A percentile compares a stretch with the other conserved stretches of the same genome.
These are phyloP conservation scores for Artemisia tridentata DNA, from an alignment of 129 eudicot genomes.

Conservation along the genomic window DNA sequence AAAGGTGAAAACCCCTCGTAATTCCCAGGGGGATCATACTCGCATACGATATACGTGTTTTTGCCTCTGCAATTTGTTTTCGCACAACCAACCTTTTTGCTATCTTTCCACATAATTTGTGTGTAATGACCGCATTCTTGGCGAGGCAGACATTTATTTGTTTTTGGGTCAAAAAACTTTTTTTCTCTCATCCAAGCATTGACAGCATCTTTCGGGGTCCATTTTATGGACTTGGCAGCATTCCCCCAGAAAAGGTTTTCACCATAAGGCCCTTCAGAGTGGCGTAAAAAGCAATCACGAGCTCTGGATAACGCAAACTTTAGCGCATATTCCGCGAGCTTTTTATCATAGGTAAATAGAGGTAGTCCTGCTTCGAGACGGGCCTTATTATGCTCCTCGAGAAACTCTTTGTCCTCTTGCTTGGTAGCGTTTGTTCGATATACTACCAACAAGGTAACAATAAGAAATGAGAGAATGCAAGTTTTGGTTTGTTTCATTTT, in stretches of 20 bases:
- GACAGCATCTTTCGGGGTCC: constrained; percentile 48
- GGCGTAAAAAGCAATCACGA: constrained; percentile 38
- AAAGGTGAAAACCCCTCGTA: constrained; percentile 40
- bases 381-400: constrained; percentile 41
- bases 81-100: constrained; percentile 46
- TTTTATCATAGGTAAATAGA: constrained; percentile 36
- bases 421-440: background rate
- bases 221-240: constrained; percentile 17
- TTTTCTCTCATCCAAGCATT: constrained; percentile 43
- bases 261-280: constrained; percentile 56
- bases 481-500: constrained; percentile 25
- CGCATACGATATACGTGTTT: constrained; percentile 29
- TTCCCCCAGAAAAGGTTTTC: constrained; percentile 70
- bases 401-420: constrained; percentile 35
- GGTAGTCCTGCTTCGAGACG: constrained; percentile 30
- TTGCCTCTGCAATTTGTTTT: constrained; percentile 19
- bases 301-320: constrained; percentile 23
- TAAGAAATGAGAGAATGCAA: constrained; percentile 10
- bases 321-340: constrained; percentile 32
- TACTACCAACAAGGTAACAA: constrained; percentile 6
- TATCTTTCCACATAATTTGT: constrained; percentile 56
- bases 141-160: constrained; percentile 29
- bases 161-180: constrained; percentile 22
- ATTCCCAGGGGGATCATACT: constrained; percentile 56
- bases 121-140: constrained; percentile 60